phyloP scores from a whole-genome alignment of 225 moss, liverwort and hornwort genomes.

The Bryoerythrophyllum caledonicum region DNA sequence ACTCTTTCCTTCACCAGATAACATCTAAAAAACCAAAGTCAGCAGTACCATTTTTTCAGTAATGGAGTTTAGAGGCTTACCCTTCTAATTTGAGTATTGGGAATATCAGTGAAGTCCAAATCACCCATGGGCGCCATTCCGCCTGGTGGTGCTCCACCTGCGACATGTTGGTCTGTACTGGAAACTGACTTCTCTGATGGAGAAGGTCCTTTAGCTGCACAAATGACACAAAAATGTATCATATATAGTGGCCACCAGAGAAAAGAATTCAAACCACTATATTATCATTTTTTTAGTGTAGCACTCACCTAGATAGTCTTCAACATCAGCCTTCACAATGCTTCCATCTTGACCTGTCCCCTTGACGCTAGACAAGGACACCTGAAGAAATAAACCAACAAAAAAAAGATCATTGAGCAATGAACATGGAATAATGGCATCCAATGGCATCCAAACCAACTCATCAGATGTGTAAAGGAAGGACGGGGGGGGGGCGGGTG shows the following conservation, averaged over 20 bases:
- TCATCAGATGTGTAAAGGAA: not conserved
- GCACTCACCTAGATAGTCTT: constrained; percentile 65
- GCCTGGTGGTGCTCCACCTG: constrained; percentile 43
- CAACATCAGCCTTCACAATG: constrained; percentile 88
- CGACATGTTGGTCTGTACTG: constrained; percentile 32
- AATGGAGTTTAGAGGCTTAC: constrained; percentile 27
- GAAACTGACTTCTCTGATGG: constrained; percentile 39
- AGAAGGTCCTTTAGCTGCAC: constrained; percentile 70
- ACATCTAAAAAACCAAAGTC: constrained; percentile 1
- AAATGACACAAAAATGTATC: constrained; percentile 6
- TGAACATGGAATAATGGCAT: not conserved
- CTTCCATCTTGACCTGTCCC: constrained; percentile 95
- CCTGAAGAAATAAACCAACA: constrained; percentile 33
- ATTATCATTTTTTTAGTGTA: too few relatives aligned
- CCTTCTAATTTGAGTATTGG: constrained; percentile 80
- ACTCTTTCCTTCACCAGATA: not conserved
- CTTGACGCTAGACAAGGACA: constrained; percentile 73
- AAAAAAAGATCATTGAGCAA: not conserved
- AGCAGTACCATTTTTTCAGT: not conserved
- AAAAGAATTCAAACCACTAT: too few relatives aligned
- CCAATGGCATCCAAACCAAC: not conserved
- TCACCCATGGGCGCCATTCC: constrained; percentile 56
- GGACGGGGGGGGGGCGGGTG: not conserved
- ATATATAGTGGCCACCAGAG: not conserved
- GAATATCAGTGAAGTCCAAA: constrained; percentile 69